Evolutionary conservation across 2,329 filamentous ascomycete genomes (phyloP), one percentile per base, ranked within the genome.

Genomic region (Ceratocystis cacaofunesta): DNA sequence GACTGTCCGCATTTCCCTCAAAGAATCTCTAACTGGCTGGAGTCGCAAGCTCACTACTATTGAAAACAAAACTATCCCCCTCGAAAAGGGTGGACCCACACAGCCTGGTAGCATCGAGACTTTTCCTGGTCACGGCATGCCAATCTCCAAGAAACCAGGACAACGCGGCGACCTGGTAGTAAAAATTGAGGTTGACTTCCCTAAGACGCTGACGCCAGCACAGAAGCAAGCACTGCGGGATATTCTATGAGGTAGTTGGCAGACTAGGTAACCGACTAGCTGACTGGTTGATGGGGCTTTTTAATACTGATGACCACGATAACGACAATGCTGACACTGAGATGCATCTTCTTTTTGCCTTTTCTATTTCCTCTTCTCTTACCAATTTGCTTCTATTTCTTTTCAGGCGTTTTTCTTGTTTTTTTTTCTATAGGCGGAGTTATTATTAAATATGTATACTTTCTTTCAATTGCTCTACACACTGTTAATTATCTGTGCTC

Each of bases 1-100:
- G 72, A 88, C 80, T 1, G 80, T 97, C 70, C 88, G 92, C 6
- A 81, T 99, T 63, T 85, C 87, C 32, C 84, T 99, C 60, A 97
- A 96, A 75, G 94, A 99, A 76, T 90, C 94, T 1, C 78, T 99
- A 57, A 96, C 92, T 0, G 94, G 94, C 67, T 99, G 94, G 94
- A 87, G 84, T 71, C 85, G 89, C 64, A 95, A 89, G n/a, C 85
- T 99, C 25, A 85, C 86, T 41, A 99, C 92, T 8, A 97, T 99
- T 70, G 94, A 99, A 72, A 89, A 89, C 70, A 92, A 89, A 73
- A 88, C 92, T 71, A 78, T 99, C 70, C 84, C 80, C 63, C 82
- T 97, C 48, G 84, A 89, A 57, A 92, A 91, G 74, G 78, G 80
- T 4, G 92, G 92, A 0, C 92, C 92, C 0, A 97, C 92, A 5